Evolutionary conservation across 768 basidiomycete species (phyloP), one percentile per base, ranked within the genome.

Genomic region (Boletus rubropictus): DNA sequence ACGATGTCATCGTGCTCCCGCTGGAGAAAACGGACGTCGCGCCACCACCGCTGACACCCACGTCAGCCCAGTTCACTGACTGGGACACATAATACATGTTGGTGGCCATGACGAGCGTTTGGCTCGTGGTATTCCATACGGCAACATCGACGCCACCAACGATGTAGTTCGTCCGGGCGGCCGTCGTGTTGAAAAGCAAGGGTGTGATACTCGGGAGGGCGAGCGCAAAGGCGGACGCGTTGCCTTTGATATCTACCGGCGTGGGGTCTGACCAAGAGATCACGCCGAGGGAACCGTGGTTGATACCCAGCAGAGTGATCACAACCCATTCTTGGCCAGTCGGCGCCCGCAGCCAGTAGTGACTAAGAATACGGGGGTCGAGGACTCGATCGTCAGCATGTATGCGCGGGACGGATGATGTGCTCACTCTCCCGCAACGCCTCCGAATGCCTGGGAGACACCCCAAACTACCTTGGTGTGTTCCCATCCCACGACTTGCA

Each of bases 361-460:
- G 73, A 28, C 52, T 57, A 70, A 7, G 15, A 22, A 31, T 0
- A 2, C 6, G 7, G 2, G 12, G n/a, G 15, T 39, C 44, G 24
- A 40, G 40, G 21, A 18, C 12, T 11, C 10, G 8, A 20, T 42
- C n/a, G 4, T 42, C 18, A 9, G 28, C 1, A 21, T 14, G 15
- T 10, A 32, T 33, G 7, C 22, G 7, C 7, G 20, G 25, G 20
- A 29, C 5, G 18, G 27, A 7, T 36, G n/a, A 9, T 3, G 27
- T 4, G 64, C 71, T 58, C 39, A 73, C 69, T 61, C 57, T 21
- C 57, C 60, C 3, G 58, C 12, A 17, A 42, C 54, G 35, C 74
- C 75, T 29, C 85, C 84, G 52, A 89, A 89, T 1, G 76, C 86
- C 62, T 89, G 87, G 2, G 86, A 83, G 0, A 89, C 86, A 5